Evolutionary conservation across 116 monocot species (phyloP), one percentile per base, ranked within the genome.

Genomic region (Phalaenopsis hybrid): DNA sequence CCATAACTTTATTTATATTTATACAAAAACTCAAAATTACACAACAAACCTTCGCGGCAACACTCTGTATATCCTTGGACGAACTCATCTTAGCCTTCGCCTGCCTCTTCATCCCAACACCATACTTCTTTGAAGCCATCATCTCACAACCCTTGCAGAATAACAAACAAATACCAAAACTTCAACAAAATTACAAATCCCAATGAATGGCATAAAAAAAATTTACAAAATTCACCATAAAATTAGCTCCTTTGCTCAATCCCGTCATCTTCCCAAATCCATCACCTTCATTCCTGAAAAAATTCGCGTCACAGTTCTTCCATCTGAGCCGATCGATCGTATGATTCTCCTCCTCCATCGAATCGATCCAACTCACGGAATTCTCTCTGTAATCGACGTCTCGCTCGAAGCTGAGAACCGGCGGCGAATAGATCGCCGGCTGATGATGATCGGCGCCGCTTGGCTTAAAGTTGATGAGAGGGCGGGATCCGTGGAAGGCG

Each of bases 21-120:
- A 12, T 16, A 3, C 65, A 31, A 31, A 67, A 2, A 9, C 9
- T 9, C 67, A 67, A 67, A 67, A 63, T 63, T 7, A 25, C 5
- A 28, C 12, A 41, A 75, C 46, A n/a, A 46, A 96, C 97, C 97
- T 95, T 98, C 80, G 97, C 97, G 81, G 97, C 95, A 59, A 90
- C 76, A 68, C 95, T 98, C 65, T 98, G 97, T 43, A 95, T 90
- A 31, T 98, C 97, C 87, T 97, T 97, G 18, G 88, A 85, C 73
- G 84, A 74, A 84, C 81, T 57, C 31, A 83, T 12, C 78, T 86
- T 88, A 37, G 70, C 79, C 82, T 93, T 92, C 8, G 52, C 46
- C 11, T 48, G 41, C 78, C 90, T 93, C 81, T 77, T 92, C 48
- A 79, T 46, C 21, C 75, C 74, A 20, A 77, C 73, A 74, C 92